phyloP scores from a whole-genome alignment of 345 rosid species.

The Draba incana region DNA sequence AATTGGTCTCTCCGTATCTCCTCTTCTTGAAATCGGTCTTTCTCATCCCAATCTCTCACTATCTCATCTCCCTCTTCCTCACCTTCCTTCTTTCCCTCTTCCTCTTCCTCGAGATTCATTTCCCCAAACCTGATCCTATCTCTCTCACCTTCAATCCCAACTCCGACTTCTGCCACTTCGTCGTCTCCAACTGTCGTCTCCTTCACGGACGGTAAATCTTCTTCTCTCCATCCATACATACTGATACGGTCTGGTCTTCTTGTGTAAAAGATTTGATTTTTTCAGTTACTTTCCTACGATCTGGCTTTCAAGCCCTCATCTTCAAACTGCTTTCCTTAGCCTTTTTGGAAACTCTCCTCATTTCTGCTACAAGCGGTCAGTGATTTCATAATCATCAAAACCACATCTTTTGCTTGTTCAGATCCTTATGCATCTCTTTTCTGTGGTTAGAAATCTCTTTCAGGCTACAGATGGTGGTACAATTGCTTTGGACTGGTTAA shows the following conservation, averaged over 20 bases:
- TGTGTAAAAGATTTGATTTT: too few species aligned
- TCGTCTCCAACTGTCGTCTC: slow-evolving; percentile 70
- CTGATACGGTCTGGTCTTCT: too few species aligned
- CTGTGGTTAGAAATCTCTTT: slow-evolving; percentile 59
- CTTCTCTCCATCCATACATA: not conserved
- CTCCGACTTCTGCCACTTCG: slow-evolving; percentile 52
- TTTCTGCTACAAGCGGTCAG: slow-evolving; percentile 71
- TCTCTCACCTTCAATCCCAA: slow-evolving; percentile 50
- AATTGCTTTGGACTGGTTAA: slow-evolving; percentile 88
- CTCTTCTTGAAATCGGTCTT: slow-evolving; percentile 51
- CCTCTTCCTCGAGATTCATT: slow-evolving; percentile 70
- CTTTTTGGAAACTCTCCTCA: slow-evolving; percentile 71
- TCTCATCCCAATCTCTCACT: slow-evolving; percentile 60
- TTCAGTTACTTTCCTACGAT: slow-evolving; percentile 77
- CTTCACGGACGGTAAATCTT: slow-evolving; percentile 66
- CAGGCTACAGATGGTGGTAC: slow-evolving; percentile 88
- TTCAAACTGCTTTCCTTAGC: slow-evolving; percentile 67
- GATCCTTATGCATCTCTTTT: not conserved
- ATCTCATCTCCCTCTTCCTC: slow-evolving; percentile 43
- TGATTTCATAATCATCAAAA: not conserved
- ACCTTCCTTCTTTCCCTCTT: slow-evolving; percentile 43
- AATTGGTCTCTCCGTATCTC: slow-evolving; percentile 47
- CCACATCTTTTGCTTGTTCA: not conserved
- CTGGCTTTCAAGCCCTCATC: slow-evolving; percentile 92
- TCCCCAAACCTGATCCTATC: slow-evolving; percentile 54